Evolutionary conservation across 2,329 filamentous ascomycete genomes (phyloP).

Genomic region (Biscogniauxia mediterranea): DNA sequence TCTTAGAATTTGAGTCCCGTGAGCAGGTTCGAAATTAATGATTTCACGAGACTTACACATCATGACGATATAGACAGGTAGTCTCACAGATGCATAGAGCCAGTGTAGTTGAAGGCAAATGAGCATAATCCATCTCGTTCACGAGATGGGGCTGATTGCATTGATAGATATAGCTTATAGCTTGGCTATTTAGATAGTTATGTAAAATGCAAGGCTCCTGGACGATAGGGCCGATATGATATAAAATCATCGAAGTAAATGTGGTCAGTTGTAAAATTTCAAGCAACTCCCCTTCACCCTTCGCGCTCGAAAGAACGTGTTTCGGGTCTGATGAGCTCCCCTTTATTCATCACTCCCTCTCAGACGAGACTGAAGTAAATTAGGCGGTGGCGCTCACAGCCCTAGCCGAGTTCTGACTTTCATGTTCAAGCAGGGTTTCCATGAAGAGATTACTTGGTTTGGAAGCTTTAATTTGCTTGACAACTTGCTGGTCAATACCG

Average conservation of each 20-base stretch:
- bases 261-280: constrained; percentile 15
- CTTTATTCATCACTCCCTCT: constrained; percentile 16
- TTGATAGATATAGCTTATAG: constrained; percentile 22
- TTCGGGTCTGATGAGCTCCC: constrained; percentile 34
- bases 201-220: constrained; percentile 6
- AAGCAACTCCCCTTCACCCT: constrained; percentile 17
- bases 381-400: constrained; percentile 35
- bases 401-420: constrained; percentile 34
- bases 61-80: neutral
- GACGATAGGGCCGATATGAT: constrained; percentile 11
- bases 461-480: constrained; percentile 57
- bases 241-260: constrained; percentile 24
- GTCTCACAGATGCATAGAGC: neutral
- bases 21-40: too few species aligned
- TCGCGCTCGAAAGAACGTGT: constrained; percentile 35
- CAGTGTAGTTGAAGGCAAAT: constrained; percentile 22
- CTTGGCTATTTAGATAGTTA: constrained; percentile 16
- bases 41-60: neutral
- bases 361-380: constrained; percentile 11
- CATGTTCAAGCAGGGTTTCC: constrained; percentile 58
- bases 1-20: neutral
- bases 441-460: constrained; percentile 44
- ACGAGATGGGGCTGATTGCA: constrained; percentile 32
- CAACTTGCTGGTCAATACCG: constrained; percentile 62
- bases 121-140: constrained; percentile 27